Base-by-base conservation (phyloP, 2,329 filamentous ascomycete species). In the Saccharata proteae region DNA sequence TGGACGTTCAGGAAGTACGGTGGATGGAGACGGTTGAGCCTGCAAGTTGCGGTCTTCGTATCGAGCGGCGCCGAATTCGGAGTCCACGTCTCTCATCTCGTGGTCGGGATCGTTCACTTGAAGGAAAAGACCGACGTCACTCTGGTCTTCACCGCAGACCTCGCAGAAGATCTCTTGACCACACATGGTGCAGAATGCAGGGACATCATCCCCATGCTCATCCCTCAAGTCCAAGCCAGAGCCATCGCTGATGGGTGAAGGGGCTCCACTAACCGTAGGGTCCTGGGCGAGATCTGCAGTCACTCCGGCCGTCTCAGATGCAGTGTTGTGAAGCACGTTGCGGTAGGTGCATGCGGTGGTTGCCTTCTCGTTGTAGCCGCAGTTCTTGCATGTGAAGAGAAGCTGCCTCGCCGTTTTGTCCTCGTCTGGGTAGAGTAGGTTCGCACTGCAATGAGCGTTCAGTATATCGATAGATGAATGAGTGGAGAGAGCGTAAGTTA, bases 381-480 rank as follows among this genome's bases (percentile, higher is more conserved):
- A 98, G 35, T 86, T 94, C 47, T 88, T 82, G 67, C 90, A 98
- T 41, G 83, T 85, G 61, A 92, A 98, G 65, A 93, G 80, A 45
- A 98, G 77, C 48, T 77, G 78, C 63, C 82, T 82, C 39, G 75
- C 76, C 39, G 77, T 68, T 40, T 79, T 76, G 59, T 98, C 85
- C 66, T 98, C 92, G 61, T 92, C 90, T 30, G 90, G 90, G 53
- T 96, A 96, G 34, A 98, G 69, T 72, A 98, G 81, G 68, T 98
- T 98, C 48, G 86, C 93, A 65, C 77, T 81, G 45, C 21, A 24
- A 26, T 8, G 9, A 10, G 16, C 25, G 37, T 40, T 24, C 3
- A 10, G 13, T 10, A 32, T 16, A 22, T 7, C 12, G 16, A 42
- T 35, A 42, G 34, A 39, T 13, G 25, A 19, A 33, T 24, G 30